Base-by-base conservation (phyloP, 1,284 basidiomycete genomes). In the Takashimella tepidaria region DNA sequence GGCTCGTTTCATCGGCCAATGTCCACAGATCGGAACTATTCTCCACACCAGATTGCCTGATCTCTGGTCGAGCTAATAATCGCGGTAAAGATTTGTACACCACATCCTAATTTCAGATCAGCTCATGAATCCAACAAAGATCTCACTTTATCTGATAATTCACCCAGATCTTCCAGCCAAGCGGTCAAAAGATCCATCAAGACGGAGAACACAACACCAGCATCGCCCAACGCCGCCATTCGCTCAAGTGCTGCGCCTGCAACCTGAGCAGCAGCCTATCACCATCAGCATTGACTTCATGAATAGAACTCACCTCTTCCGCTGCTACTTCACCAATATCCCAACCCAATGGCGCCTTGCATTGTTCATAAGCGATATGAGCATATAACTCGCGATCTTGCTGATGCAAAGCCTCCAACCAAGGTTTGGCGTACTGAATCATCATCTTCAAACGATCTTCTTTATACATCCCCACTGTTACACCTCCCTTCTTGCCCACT, bases 361-460 rank as follows among this genome's bases (percentile, higher is more conserved):
- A 62, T 22, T 63, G 56, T 45, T 74, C 69, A 53, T 74, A 74
- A 2, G 69, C 63, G 13, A 69, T 58, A n/a, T 57, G 54, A 4
- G 58, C 63, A 45, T 69, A 88, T 12, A 75, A 59, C 1, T 69
- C 70, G 3, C 79, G 59, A 59, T 85, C 81, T 51, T 80, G 80
- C 51, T 82, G 78, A 66, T 87, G 84, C 37, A 88, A 68, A 16
- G 82, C 82, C 27, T 79, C 70, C 40, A 88, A 73, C 87, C 87
- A 89, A 16, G 79, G 79, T 12, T 76, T 69, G 13, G 78, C 83
- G 60, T 87, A 86, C 53, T 75, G 78, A 13, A 64, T 62, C 20
- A 82, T 67, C 27, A 89, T 61, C 83, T 83, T 27, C 80, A 81
- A 2, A 81, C 86, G 68, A 82, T 86, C 61, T 79, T 83, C 21